phyloP scores from a whole-genome alignment of 306 rosid species.

The Cucumis melo region DNA sequence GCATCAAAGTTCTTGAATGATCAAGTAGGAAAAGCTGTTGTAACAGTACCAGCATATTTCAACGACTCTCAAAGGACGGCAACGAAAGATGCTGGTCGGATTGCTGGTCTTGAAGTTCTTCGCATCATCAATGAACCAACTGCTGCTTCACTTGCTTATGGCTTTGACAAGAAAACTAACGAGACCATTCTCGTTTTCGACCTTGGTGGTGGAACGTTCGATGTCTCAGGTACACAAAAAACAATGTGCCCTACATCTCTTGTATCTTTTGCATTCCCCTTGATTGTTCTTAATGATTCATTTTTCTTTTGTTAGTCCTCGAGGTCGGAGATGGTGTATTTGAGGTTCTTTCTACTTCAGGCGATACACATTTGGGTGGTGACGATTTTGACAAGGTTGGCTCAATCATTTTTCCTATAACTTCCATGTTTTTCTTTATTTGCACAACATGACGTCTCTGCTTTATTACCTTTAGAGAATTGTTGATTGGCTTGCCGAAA shows the following conservation, averaged over 20 bases:
- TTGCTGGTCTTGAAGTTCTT: slow-evolving; percentile 6
- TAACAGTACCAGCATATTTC: slow-evolving; percentile 5
- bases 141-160: slow-evolving; percentile 6
- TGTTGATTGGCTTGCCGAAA: slow-evolving; percentile 73
- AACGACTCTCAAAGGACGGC: slow-evolving; percentile 1
- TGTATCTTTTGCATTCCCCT: neutral
- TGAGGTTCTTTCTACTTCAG: slow-evolving; percentile 89
- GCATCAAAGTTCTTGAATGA: neutral
- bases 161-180: neutral
- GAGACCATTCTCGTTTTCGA: neutral
- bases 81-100: slow-evolving; percentile 1
- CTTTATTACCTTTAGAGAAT: slow-evolving; percentile 32
- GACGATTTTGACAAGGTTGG: slow-evolving; percentile 86
- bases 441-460: neutral
- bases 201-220: slow-evolving; percentile 4
- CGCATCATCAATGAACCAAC: slow-evolving; percentile 4
- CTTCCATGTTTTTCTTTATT: neutral
- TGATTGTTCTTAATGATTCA: neutral
- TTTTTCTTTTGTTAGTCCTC: slow-evolving; percentile 27
- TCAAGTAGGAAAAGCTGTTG: neutral
- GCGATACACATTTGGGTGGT: slow-evolving; percentile 95
- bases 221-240: neutral
- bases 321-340: slow-evolving; percentile 99
- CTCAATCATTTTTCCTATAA: neutral
- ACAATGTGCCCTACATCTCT: neutral